These are phyloP conservation scores for Oehlia diaphana DNA, from an alignment of 192 early-diverging fungal genomes.

Conservation along the genomic window DNA sequence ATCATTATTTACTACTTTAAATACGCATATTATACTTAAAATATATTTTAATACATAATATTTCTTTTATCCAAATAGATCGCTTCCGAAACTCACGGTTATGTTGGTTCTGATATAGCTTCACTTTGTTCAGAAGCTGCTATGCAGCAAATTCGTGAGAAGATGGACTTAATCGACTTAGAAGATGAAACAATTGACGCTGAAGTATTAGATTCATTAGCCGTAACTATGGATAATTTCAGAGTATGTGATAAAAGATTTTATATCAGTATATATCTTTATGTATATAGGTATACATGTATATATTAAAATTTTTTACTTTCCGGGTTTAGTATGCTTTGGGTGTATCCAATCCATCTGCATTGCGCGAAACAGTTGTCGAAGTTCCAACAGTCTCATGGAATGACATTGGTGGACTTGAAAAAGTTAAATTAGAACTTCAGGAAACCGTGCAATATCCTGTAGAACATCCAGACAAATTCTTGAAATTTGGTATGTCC, in stretches of 20 bases:
- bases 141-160: constrained; percentile 99
- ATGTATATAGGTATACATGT: no score
- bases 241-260: constrained; percentile 42
- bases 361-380: constrained; percentile 98
- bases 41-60: no score
- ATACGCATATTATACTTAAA: not conserved
- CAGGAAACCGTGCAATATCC: constrained; percentile 99
- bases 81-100: constrained; percentile 96
- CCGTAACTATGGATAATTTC: constrained; percentile 99
- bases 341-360: constrained; percentile 93
- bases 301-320: not conserved
- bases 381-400: constrained; percentile 94
- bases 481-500: constrained; percentile 98
- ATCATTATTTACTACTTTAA: not conserved
- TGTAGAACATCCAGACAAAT: constrained; percentile 98
- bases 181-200: constrained; percentile 99
- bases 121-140: constrained; percentile 98
- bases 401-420: constrained; percentile 97
- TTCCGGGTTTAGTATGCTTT: constrained; percentile 67
- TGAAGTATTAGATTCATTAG: constrained; percentile 91
- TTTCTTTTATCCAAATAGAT: constrained; percentile 42
- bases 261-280: no score
- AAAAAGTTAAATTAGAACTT: constrained; percentile 97
- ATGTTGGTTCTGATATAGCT: constrained; percentile 96
- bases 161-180: constrained; percentile 98